Percentiles rank a stretch among this genome's conserved stretches.
phyloP scores from a whole-genome alignment of 331 rosid species.

The Prunus yedoensis region DNA sequence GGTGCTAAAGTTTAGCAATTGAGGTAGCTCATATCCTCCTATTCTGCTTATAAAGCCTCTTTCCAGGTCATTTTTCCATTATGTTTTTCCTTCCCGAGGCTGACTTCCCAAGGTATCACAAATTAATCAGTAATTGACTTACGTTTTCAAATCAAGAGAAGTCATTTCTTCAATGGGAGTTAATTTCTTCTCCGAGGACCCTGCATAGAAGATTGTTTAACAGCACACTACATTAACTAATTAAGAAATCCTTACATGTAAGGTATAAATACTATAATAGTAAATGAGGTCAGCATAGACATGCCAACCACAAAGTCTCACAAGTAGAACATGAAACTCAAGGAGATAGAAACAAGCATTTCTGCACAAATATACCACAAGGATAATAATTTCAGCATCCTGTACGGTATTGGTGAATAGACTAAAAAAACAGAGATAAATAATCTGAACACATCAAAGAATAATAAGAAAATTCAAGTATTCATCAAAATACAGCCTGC shows the following conservation, averaged over 20 bases:
- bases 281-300: slow-evolving; percentile 5
- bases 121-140: slow-evolving; percentile 34
- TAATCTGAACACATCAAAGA: neutral
- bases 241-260: neutral
- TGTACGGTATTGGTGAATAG: neutral
- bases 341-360: slow-evolving; percentile 13
- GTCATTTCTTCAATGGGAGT: slow-evolving; percentile 73
- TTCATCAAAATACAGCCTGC: neutral
- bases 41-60: neutral
- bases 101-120: slow-evolving; percentile 9
- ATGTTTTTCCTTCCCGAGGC: neutral
- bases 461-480: neutral
- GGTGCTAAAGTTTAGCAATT: neutral
- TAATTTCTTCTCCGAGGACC: slow-evolving; percentile 60
- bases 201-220: slow-evolving; percentile 46
- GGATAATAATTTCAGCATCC: neutral
- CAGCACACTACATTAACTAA: slow-evolving; percentile 26
- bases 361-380: neutral
- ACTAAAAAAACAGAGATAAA: neutral
- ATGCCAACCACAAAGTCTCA: slow-evolving; percentile 1
- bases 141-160: slow-evolving; percentile 89
- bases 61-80: neutral
- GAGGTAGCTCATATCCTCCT: neutral
- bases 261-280: neutral
- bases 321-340: slow-evolving; percentile 9